Percentiles rank a stretch among this genome's conserved stretches.
Evolutionary conservation across 192 early-diverging fungal species (phyloP).

Genomic region (Backusella mclennaniae): DNA sequence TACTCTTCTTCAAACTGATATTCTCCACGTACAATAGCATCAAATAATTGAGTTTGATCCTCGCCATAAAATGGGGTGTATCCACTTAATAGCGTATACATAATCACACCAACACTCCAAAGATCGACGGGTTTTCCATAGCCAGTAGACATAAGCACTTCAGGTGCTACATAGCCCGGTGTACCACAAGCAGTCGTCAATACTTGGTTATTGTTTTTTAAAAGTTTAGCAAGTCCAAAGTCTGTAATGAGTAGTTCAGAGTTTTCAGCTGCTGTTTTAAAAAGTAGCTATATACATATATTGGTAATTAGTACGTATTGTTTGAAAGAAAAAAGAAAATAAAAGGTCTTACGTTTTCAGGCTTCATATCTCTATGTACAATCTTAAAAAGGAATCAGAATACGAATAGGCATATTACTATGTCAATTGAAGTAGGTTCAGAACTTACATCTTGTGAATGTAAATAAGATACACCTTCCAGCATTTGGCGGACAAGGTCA

Average conservation of each 20-base stretch:
- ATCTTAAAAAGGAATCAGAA: conserved; percentile 36
- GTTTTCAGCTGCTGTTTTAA: conserved; percentile 45
- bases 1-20: conserved; percentile 68
- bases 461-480: conserved; percentile 78
- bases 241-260: conserved; percentile 64
- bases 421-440: not conserved
- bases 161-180: conserved; percentile 65
- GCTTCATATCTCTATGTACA: conserved; percentile 82
- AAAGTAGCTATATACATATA: conserved; percentile 32
- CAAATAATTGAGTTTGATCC: conserved; percentile 57
- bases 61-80: conserved; percentile 68
- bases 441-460: conserved; percentile 61
- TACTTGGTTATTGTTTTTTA: conserved; percentile 53
- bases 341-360: conserved; percentile 61
- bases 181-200: conserved; percentile 68
- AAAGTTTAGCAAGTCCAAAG: conserved; percentile 72
- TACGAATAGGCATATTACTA: not conserved
- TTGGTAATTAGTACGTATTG: not conserved
- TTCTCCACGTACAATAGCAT: conserved; percentile 58
- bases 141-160: conserved; percentile 60
- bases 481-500: conserved; percentile 64
- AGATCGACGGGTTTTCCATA: conserved; percentile 69
- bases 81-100: conserved; percentile 71
- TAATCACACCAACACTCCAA: conserved; percentile 76
- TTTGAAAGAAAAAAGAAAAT: not conserved